phyloP scores from a whole-genome alignment of 2,329 filamentous ascomycete species.

The Cercospora brassicicola region DNA sequence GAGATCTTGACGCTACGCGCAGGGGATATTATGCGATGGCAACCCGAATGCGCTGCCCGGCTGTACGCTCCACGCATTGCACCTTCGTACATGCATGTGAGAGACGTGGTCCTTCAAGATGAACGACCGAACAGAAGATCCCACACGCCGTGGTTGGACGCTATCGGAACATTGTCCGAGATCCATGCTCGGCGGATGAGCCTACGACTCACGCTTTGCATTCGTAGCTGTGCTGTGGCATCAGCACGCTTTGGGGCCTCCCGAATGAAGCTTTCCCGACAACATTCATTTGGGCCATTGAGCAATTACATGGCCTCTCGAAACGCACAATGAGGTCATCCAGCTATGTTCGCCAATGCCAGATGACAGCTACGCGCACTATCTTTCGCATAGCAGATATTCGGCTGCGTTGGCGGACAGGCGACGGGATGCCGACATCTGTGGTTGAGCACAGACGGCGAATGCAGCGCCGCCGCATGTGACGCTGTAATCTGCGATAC shows the following conservation, averaged over 20 bases:
- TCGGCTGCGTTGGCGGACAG: not conserved
- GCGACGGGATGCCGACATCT: not conserved
- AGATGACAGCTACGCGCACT: conserved; percentile 7
- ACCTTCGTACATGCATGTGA: not conserved
- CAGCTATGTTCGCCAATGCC: not conserved
- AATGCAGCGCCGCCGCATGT: not conserved
- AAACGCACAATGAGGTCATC: conserved; percentile 12
- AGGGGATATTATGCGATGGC: not conserved
- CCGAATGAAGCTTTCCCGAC: not conserved
- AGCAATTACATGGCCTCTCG: not conserved
- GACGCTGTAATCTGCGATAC: not conserved
- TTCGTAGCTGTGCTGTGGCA: not conserved
- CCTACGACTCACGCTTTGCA: not conserved
- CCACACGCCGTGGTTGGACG: not conserved
- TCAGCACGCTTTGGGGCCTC: not conserved
- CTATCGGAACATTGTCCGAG: not conserved
- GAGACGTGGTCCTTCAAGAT: not conserved
- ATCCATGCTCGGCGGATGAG: not conserved
- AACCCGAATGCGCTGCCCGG: not conserved
- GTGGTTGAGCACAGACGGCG: not conserved
- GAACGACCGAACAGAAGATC: not conserved
- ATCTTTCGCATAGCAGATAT: not conserved
- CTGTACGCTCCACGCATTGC: not conserved
- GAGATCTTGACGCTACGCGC: not conserved
- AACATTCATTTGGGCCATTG: not conserved